Base-by-base conservation (phyloP, 2,329 filamentous ascomycete species). In the Beauveria rudraprayagi region DNA sequence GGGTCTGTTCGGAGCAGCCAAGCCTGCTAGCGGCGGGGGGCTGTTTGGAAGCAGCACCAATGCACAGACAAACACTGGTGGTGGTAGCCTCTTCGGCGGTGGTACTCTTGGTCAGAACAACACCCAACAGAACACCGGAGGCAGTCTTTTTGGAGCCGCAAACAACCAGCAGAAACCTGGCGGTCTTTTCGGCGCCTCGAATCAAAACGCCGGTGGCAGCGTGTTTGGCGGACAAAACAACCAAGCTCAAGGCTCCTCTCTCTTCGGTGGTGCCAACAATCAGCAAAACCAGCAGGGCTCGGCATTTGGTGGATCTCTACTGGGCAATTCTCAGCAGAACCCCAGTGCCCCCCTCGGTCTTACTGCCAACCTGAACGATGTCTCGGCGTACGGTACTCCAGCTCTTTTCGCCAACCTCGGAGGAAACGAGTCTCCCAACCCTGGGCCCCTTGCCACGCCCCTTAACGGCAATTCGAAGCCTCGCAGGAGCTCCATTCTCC, bases 361-460 rank as follows among this genome's bases (percentile, higher is more conserved):
- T 62, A 91, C 89, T 40, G 87, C 92, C 5, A 94, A 91, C 63
- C 83, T 95, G 61, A 86, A 86, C 63, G 91, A 93, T 65, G 81
- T 86, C n/a, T 91, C 90, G 57, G 93, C 95, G 0, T 99, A 96
- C 70, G 94, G 94, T 46, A 92, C 90, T 58, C 85, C 90, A 51
- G 91, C 91, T 1, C 82, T 99, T 22, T 97, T 97, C 73, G 84
- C 87, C 37, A 88, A 87, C 58, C 77, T 97, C 17, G 80, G 80
- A 66, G 81, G 71, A 70, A 86, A 70, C 75, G 90, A 75, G 76
- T 76, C 78, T 59, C 81, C 73, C 72, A 92, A 92, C 68, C 90
- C 92, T 3, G 94, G 94, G 2, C 94, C 95, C 3, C 81, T 99
- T 65, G 94, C 93, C 9, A 97, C 93, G 0, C 94, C 95, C 0